Evolutionary conservation across 177 flowering plant genomes (phyloP), one percentile per base, ranked within the genome.

Genomic region (Telopea speciosissima): DNA sequence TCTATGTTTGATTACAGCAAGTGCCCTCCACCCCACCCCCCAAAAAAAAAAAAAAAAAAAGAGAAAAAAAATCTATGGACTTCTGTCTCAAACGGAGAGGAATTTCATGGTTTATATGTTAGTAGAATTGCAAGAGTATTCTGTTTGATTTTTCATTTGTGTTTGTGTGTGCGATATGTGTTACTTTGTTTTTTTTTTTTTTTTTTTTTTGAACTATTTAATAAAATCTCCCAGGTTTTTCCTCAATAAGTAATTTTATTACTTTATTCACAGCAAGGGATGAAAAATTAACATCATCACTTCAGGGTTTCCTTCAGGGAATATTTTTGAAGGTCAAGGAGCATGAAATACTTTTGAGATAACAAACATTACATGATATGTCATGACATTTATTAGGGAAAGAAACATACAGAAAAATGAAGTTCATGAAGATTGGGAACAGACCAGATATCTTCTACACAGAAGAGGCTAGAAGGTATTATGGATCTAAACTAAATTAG

Each of bases 381-480:
- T 60, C 49, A 56, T 67, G 70, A 74, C 6, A 60, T 74, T 70
- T 45, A 52, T 59, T 42, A 66, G 66, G 61, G 59, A 65, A 69
- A 64, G 42, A 65, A 74, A 60, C 52, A 58, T 1, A 5, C 45
- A 42, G 13, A 61, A 79, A 79, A 69, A 94, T 94, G 99, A 94
- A 94, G 91, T 92, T 85, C 70, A 94, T 94, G 99, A 94, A 88
- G 85, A 70, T 94, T 59, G 97, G 99, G 59, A 85, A 87, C 31
- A 80, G 85, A 68, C 92, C 91, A 49, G 97, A 94, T 70, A 89
- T 89, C 59, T 94, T 92, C 79, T 88, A 82, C 72, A 88, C 96
- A 21, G 90, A 85, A 78, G 88, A 90, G 68, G 91, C 93, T 19
- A 85, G 83, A 73, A 87, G 98, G 98, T 89, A 81, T n/a, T 16